Base-by-base conservation (phyloP, 495 filamentous ascomycete species). In the Penicillium argentinense region DNA sequence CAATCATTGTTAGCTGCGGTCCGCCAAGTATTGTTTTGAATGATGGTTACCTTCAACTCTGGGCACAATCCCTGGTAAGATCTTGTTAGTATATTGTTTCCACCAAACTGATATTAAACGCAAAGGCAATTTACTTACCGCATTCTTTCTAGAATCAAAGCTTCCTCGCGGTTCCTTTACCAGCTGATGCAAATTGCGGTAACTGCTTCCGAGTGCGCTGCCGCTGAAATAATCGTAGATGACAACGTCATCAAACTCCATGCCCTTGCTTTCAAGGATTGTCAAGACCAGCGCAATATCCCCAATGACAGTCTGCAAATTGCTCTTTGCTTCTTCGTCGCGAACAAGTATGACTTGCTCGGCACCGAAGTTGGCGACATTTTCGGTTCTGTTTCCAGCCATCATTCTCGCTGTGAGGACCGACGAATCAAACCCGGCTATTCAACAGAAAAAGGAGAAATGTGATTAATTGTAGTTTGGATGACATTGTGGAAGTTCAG, bases 231-330 rank as follows among this genome's bases (percentile, higher is more conserved):
- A 69, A 30, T 71, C 57, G 32, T 52, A 65, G 1, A 71, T 16
- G 9, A 71, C 40, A 0, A 71, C 68, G 38, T 71, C 72, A 4
- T 75, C 69, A 39, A 75, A 75, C 38, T 75, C 72, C 72, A 75
- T 75, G 6, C 72, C 72, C 30, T 75, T 75, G 24, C 65, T 68
- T 43, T 75, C 53, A 1, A 70, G 51, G 28, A 75, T 65, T 5
- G 73, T 75, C 0, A 73, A 51, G 16, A 74, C 56, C 5, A 75
- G 39, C 0, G 67, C 60, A n/a, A 56, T 47, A 12, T 60, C 47
- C 6, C 57, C 59, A n/a, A 75, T 51, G 17, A 60, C 14, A 1
- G 24, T 30, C 19, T 67, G 57, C 3, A 75, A 26, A 3, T 34
- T 59, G 30, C 41, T 38, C 28, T 73, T 73, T 2, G 53, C 33